phyloP scores from a whole-genome alignment of 768 basidiomycete genomes.

The Coprinopsis marcescibilis region DNA sequence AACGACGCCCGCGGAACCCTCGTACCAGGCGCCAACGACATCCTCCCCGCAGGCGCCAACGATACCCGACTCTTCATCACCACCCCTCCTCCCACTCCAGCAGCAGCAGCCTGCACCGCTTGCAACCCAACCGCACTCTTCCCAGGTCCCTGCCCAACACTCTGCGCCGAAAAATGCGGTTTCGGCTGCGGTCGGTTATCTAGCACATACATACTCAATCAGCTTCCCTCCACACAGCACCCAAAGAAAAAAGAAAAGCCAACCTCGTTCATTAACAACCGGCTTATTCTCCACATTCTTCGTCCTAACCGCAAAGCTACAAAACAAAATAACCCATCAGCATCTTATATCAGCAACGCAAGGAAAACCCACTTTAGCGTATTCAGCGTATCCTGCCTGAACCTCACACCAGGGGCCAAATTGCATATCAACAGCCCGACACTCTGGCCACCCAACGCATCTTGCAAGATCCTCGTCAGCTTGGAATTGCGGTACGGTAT shows the following conservation, averaged over 20 bases:
- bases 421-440: constrained; percentile 83
- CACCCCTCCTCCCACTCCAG: not conserved
- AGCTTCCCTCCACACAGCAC: not conserved
- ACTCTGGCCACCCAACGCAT: constrained; percentile 79
- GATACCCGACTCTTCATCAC: not conserved
- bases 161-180: constrained; percentile 58
- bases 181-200: constrained; percentile 57
- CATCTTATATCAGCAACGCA: not conserved
- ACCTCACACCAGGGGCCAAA: constrained; percentile 75
- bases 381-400: constrained; percentile 82
- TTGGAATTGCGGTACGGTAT: constrained; percentile 91
- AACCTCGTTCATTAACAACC: constrained; percentile 72
- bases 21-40: constrained; percentile 15
- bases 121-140: no score
- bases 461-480: constrained; percentile 84
- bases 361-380: constrained; percentile 68
- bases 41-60: not conserved
- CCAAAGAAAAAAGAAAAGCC: constrained; percentile 13
- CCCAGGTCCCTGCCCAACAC: no score
- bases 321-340: constrained; percentile 4
- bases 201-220: constrained; percentile 23
- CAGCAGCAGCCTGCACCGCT: constrained; percentile 18
- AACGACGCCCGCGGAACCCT: constrained; percentile 31
- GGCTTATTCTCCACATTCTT: constrained; percentile 85
- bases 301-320: constrained; percentile 72